Evolutionary conservation across 225 moss, liverwort and hornwort genomes (phyloP).

Genomic region (Marchantia polymorpha): DNA sequence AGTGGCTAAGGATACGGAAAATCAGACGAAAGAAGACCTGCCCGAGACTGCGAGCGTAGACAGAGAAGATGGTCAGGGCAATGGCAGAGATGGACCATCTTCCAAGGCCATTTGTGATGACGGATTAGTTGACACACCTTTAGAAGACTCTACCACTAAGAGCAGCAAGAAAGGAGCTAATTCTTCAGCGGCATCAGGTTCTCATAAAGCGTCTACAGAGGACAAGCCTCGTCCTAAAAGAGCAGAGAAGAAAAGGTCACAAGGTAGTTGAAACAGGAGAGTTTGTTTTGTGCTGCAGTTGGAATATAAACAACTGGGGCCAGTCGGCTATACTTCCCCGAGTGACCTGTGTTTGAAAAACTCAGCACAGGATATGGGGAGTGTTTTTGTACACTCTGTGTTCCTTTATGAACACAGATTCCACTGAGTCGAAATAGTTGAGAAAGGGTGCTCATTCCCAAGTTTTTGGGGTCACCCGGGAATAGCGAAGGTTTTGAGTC

Average conservation of each 20-base stretch:
- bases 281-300: neutral
- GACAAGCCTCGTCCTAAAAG: constrained; percentile 19
- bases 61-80: constrained; percentile 9
- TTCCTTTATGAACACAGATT: neutral
- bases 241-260: constrained; percentile 29
- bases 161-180: neutral
- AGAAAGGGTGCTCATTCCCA: neutral
- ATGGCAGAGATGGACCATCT: neutral
- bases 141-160: constrained; percentile 4
- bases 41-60: neutral
- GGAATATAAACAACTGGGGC: neutral
- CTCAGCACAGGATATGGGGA: neutral
- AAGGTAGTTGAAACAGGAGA: constrained; percentile 21
- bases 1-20: neutral
- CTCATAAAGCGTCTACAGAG: neutral
- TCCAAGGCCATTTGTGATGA: constrained; percentile 11
- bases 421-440: neutral
- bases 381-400: neutral
- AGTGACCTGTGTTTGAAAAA: neutral
- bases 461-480: neutral
- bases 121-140: constrained; percentile 7
- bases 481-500: neutral
- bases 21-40: neutral
- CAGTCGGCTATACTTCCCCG: neutral
- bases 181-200: neutral